Percentiles rank a stretch among this genome's conserved stretches.
phyloP scores from a whole-genome alignment of 2,329 filamentous ascomycete species.

The Beauveria sp. region DNA sequence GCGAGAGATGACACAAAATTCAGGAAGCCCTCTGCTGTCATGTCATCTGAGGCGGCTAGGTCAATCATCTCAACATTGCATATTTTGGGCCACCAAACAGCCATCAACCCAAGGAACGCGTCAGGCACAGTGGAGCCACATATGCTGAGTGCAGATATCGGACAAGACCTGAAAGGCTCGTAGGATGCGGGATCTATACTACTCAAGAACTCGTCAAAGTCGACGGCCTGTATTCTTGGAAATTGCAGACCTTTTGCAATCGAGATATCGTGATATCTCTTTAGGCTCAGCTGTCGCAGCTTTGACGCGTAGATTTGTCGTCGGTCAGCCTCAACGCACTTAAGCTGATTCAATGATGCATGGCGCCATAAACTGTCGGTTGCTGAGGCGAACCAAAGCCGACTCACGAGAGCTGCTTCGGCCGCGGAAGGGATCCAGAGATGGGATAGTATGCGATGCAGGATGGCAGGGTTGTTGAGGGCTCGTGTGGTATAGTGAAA shows the following conservation, averaged over 20 bases:
- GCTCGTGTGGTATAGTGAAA: background rate
- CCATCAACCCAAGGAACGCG: background rate
- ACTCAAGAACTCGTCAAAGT: background rate
- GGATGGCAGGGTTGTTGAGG: background rate
- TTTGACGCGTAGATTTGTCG: background rate
- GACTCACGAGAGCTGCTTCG: background rate
- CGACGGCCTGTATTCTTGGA: background rate
- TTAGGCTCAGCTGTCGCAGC: background rate
- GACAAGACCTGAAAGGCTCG: background rate
- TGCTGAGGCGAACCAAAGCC: background rate
- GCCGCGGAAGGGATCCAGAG: background rate
- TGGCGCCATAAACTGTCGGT: background rate
- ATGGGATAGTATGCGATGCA: background rate
- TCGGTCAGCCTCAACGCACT: background rate
- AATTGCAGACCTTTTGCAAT: too few relatives aligned
- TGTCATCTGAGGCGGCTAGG: background rate
- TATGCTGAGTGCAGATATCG: background rate
- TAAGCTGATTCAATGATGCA: too few relatives aligned
- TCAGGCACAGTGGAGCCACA: background rate
- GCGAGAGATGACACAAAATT: background rate
- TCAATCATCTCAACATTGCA: background rate
- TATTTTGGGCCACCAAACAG: background rate
- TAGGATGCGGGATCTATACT: background rate
- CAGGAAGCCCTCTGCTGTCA: background rate
- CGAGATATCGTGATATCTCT: too few relatives aligned